Percentiles rank a stretch among this genome's conserved stretches.
Conservation (phyloP, 805 yeast species). For the Hanseniaspora lachancei region DNA sequence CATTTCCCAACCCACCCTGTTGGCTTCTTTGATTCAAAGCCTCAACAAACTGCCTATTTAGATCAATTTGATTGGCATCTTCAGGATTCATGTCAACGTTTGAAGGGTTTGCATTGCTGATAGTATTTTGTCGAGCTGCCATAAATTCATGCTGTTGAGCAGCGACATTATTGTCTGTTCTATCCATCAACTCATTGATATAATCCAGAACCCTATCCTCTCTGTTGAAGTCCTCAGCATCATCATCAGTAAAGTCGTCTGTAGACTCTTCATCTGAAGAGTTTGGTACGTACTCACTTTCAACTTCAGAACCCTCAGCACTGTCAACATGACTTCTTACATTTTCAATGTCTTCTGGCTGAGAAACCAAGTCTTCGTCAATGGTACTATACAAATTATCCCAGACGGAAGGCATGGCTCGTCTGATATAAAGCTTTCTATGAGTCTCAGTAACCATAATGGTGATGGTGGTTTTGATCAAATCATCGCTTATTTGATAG, state of each 20-base stretch:
- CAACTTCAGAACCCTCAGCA: slow-evolving; percentile 14
- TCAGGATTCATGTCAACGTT: not conserved
- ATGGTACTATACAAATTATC: not conserved
- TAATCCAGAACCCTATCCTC: not conserved
- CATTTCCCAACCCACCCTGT: slow-evolving; percentile 9
- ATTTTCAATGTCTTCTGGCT: slow-evolving; percentile 10
- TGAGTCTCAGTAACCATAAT: not conserved
- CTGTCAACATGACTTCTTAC: slow-evolving; percentile 12
- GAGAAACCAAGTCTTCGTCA: not conserved
- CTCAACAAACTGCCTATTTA: slow-evolving; percentile 20
- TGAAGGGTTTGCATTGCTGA: not conserved
- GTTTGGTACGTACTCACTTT: slow-evolving; percentile 3
- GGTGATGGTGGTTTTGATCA: not conserved
- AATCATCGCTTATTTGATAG: not conserved
- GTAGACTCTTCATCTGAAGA: not conserved
- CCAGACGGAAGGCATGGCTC: not conserved
- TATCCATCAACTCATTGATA: not conserved
- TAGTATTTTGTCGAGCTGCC: not conserved
- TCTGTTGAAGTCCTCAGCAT: not conserved
- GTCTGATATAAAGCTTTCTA: not conserved
- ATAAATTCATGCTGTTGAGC: not conserved
- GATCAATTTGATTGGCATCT: slow-evolving; percentile 13
- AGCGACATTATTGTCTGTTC: not conserved
- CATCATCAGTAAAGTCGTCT: not conserved
- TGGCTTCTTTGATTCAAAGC: slow-evolving; percentile 22